Evolutionary conservation across 2,329 filamentous ascomycete genomes (phyloP).

Genomic region (Phaeosphaeria sp.): DNA sequence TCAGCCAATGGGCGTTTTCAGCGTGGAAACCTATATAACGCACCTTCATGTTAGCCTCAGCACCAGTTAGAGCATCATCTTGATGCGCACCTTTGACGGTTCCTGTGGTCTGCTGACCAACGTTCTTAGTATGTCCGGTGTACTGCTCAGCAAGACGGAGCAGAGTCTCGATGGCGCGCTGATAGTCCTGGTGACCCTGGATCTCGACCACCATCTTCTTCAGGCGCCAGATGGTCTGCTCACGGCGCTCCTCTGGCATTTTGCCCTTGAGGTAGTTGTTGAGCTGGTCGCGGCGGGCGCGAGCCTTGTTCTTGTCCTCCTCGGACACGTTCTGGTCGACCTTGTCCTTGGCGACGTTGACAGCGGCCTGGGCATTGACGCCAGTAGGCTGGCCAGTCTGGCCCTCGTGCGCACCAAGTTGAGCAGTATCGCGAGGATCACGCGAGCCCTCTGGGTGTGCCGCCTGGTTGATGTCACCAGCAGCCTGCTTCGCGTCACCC

Average conservation of each 20-base stretch:
- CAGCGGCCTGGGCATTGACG: constrained; percentile 61
- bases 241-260: constrained; percentile 89
- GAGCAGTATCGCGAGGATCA: constrained; percentile 62
- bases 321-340: constrained; percentile 70
- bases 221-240: constrained; percentile 88
- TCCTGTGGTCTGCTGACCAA: constrained; percentile 70
- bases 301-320: constrained; percentile 56
- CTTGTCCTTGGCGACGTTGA: constrained; percentile 62
- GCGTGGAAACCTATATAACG: constrained; percentile 50
- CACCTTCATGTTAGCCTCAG: constrained; percentile 81
- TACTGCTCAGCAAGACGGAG: constrained; percentile 87
- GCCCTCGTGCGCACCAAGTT: constrained; percentile 59
- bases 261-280: constrained; percentile 83
- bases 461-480: constrained; percentile 62
- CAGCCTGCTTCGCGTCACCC: constrained; percentile 66
- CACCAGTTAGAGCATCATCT: constrained; percentile 69
- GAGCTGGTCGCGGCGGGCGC: constrained; percentile 58
- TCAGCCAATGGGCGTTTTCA: constrained; percentile 57
- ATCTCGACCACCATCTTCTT: constrained; percentile 99
- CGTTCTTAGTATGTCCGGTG: constrained; percentile 71
- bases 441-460: constrained; percentile 64
- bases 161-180: constrained; percentile 87
- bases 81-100: constrained; percentile 75
- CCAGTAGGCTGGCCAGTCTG: constrained; percentile 56
- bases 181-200: constrained; percentile 93